Percentiles rank a stretch among this genome's conserved stretches.
Evolutionary conservation across 2,329 filamentous ascomycete species (phyloP).

Genomic region (Fusarium protoensiforme): DNA sequence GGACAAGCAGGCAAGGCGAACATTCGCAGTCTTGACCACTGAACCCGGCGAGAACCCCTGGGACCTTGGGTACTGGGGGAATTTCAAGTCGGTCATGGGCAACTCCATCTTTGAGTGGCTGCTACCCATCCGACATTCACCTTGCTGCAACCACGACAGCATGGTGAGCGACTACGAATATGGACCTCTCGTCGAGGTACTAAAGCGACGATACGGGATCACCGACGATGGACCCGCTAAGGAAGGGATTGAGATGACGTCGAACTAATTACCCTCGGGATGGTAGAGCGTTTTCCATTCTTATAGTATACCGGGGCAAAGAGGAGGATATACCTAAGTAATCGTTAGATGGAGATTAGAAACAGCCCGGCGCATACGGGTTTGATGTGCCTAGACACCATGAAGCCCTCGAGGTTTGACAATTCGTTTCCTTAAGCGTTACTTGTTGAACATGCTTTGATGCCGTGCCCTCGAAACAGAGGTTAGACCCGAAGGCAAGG

Average conservation of each 20-base stretch:
- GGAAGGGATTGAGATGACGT: conserved; percentile 32
- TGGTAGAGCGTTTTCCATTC: neutral
- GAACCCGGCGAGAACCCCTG: conserved; percentile 85
- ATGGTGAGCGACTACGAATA: conserved; percentile 75
- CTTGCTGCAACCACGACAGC: conserved; percentile 76
- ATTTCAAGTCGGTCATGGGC: conserved; percentile 86
- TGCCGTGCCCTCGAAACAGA: too few relatives aligned
- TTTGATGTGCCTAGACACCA: neutral
- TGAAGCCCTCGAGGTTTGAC: neutral
- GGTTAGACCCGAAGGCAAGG: neutral
- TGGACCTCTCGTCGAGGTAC: conserved; percentile 68
- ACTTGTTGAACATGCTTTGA: neutral
- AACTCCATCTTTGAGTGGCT: conserved; percentile 79
- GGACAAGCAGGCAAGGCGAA: conserved; percentile 65
- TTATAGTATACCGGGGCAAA: neutral
- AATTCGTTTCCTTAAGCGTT: neutral
- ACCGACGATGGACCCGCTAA: conserved; percentile 16
- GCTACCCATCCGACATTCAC: conserved; percentile 78
- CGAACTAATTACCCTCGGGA: conserved; percentile 33
- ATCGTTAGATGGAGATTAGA: conserved; percentile 16
- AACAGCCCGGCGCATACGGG: neutral
- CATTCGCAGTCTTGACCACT: conserved; percentile 83
- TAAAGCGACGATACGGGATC: conserved; percentile 58
- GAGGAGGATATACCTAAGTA: conserved; percentile 17
- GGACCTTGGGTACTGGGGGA: conserved; percentile 76